Evolutionary conservation across 306 rosid genomes (phyloP).

Genomic region (Quercus berberidifolia): DNA sequence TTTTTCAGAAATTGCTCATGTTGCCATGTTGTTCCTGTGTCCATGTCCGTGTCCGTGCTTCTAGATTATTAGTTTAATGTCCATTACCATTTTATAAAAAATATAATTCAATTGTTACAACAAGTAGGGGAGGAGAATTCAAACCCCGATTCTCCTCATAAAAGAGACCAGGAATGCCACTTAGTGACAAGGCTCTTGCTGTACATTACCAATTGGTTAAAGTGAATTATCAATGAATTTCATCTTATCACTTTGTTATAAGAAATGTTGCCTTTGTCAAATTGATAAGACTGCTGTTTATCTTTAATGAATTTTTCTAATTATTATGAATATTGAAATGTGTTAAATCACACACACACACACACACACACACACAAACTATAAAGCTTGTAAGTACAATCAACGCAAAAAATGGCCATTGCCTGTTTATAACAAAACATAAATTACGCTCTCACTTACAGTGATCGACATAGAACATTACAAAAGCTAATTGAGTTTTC

Average conservation of each 20-base stretch:
- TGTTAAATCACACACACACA: background rate
- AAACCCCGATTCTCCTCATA: too few relatives aligned
- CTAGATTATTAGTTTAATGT: background rate
- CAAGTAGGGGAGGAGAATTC: too few relatives aligned
- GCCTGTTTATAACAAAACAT: background rate
- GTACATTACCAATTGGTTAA: background rate
- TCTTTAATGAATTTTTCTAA: background rate
- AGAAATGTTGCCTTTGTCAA: background rate
- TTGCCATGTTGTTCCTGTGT: too few relatives aligned
- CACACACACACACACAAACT: background rate
- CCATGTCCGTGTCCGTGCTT: too few relatives aligned
- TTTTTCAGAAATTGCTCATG: too few relatives aligned
- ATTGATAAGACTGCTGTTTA: background rate
- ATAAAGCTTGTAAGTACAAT: background rate
- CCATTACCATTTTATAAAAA: background rate
- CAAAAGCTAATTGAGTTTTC: background rate
- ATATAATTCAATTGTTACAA: too few relatives aligned
- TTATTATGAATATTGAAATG: background rate
- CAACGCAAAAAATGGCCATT: background rate
- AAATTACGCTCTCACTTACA: background rate
- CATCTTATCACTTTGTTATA: background rate
- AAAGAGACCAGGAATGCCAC: too few relatives aligned
- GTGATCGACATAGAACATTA: background rate
- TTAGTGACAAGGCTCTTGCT: background rate
- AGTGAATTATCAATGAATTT: background rate